Conservation (phyloP, 2,329 filamentous ascomycete species). For the Dactylellina drechsleri region DNA sequence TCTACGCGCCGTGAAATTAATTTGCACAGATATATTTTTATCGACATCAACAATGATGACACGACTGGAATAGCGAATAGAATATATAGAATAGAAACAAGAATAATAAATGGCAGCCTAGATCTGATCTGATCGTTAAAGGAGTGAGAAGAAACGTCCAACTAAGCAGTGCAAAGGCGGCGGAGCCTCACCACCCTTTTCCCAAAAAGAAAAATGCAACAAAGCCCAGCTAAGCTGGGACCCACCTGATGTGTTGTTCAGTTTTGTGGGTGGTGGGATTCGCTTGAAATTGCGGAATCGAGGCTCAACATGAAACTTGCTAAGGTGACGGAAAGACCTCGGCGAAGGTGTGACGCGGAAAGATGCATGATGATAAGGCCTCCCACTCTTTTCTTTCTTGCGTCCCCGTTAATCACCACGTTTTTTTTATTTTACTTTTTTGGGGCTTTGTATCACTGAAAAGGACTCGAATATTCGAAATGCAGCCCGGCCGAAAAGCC, state of each 20-base stretch:
- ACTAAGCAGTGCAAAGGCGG: constrained; percentile 2
- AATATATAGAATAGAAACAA: background rate
- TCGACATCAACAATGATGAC: constrained; percentile 22
- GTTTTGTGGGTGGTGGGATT: background rate
- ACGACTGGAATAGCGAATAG: background rate
- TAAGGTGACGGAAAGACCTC: constrained; percentile 7
- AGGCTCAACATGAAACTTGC: constrained; percentile 21
- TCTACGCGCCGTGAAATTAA: no score
- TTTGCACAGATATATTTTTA: constrained; percentile 32
- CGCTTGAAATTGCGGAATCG: constrained; percentile 13
- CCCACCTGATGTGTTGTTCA: constrained; percentile 43
- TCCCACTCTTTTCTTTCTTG: constrained; percentile 1
- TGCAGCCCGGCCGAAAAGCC: background rate
- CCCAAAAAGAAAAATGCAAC: constrained; percentile 39
- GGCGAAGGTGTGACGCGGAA: background rate
- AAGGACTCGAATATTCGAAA: background rate
- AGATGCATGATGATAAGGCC: constrained; percentile 23
- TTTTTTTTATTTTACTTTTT: constrained; percentile 1
- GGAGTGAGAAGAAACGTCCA: background rate
- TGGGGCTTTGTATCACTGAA: background rate
- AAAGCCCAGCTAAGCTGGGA: constrained; percentile 8
- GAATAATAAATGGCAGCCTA: constrained; percentile 33
- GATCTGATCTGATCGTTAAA: constrained; percentile 11
- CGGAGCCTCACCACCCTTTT: constrained; percentile 31
- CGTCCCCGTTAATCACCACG: background rate